Conservation (phyloP, 169 alveolate species). For the Plasmodium gallinaceum region DNA sequence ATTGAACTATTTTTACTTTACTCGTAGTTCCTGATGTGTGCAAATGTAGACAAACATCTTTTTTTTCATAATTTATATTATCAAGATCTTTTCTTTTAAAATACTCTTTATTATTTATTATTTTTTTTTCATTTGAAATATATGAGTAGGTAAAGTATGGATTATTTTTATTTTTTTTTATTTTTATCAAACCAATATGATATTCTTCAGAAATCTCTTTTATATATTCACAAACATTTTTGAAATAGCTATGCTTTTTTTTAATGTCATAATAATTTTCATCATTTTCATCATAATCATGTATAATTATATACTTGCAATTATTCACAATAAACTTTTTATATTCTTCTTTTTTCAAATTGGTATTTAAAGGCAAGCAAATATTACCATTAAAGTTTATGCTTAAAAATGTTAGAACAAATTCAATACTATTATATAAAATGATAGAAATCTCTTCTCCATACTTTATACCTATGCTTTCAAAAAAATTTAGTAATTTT, state of each 20-base stretch:
- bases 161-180: conserved; percentile 36
- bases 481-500: conserved; percentile 18
- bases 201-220: conserved; percentile 46
- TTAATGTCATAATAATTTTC: conserved; percentile 19
- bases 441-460: conserved; percentile 59
- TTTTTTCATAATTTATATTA: neutral
- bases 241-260: conserved; percentile 66
- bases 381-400: conserved; percentile 41
- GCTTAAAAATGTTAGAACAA: conserved; percentile 38
- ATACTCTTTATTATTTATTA: neutral
- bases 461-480: conserved; percentile 22
- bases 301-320: conserved; percentile 71
- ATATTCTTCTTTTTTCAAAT: conserved; percentile 71
- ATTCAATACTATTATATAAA: conserved; percentile 69
- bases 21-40: conserved; percentile 75
- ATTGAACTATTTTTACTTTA: conserved; percentile 71
- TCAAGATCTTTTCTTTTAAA: neutral
- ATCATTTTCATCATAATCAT: conserved; percentile 68
- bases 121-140: neutral
- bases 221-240: conserved; percentile 40
- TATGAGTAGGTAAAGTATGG: conserved; percentile 67
- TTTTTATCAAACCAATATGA: conserved; percentile 47
- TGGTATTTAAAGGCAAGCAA: conserved; percentile 67
- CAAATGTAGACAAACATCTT: conserved; percentile 55
- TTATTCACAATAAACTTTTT: conserved; percentile 42